phyloP scores from a whole-genome alignment of 305 asterid species.

The Solanum hybrid region DNA sequence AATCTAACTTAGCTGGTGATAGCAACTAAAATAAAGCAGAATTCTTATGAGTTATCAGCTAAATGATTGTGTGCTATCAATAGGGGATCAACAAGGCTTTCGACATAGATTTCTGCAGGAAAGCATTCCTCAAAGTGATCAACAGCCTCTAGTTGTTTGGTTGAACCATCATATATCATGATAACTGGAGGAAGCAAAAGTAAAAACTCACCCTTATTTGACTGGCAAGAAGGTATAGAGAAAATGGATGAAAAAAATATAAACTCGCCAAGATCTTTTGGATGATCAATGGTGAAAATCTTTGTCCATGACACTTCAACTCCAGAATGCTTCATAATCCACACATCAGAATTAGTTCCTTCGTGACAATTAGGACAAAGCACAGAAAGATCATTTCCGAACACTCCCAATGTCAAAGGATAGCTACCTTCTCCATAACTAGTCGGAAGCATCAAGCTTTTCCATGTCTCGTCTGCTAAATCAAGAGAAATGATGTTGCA shows the following conservation, averaged over 20 bases:
- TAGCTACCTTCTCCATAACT: background rate
- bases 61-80: background rate
- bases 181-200: background rate
- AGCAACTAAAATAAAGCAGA: background rate
- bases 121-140: background rate
- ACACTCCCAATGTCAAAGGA: background rate
- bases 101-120: background rate
- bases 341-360: background rate
- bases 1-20: background rate
- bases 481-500: background rate
- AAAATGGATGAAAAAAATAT: background rate
- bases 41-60: background rate
- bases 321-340: background rate
- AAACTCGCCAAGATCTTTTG: background rate
- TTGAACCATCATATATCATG: background rate
- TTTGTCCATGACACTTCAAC: background rate
- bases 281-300: background rate
- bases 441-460: background rate
- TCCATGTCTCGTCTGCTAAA: background rate
- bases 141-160: background rate
- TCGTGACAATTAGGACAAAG: background rate
- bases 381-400: background rate
- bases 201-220: background rate
- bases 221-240: background rate
- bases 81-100: background rate